Percentiles rank a stretch among this genome's conserved stretches.
Conservation (phyloP, 2,329 filamentous ascomycete genomes). For the Ophiostoma sp. region DNA sequence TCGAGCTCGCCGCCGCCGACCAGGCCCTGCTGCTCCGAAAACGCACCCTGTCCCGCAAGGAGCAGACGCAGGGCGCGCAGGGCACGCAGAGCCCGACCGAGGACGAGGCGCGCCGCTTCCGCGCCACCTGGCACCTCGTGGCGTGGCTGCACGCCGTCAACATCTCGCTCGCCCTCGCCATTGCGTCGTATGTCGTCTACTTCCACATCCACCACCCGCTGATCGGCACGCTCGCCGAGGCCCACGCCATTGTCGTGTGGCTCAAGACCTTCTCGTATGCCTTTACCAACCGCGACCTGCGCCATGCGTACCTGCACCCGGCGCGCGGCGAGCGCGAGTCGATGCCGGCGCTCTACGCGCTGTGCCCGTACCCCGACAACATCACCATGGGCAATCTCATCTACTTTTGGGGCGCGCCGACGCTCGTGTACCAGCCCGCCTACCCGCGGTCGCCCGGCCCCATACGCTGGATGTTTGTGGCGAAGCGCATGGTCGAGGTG, state of each 20-base stretch:
- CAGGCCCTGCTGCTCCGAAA: slow-evolving; percentile 67
- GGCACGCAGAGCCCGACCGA: slow-evolving; percentile 50
- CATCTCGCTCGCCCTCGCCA: slow-evolving; percentile 69
- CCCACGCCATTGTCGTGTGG: slow-evolving; percentile 93
- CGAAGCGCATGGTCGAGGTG: slow-evolving; percentile 74
- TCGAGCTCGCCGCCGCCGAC: slow-evolving; percentile 76
- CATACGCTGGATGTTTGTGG: slow-evolving; percentile 82
- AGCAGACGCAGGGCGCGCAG: background rate
- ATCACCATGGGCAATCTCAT: slow-evolving; percentile 80
- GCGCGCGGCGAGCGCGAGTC: slow-evolving; percentile 58
- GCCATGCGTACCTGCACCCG: slow-evolving; percentile 82
- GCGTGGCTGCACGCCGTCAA: slow-evolving; percentile 79
- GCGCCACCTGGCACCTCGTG: slow-evolving; percentile 71
- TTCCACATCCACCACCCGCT: slow-evolving; percentile 87
- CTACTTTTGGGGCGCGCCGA: slow-evolving; percentile 98
- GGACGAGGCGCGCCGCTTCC: slow-evolving; percentile 61
- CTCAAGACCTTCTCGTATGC: slow-evolving; percentile 95
- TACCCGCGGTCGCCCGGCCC: slow-evolving; percentile 72
- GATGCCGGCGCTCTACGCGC: slow-evolving; percentile 73
- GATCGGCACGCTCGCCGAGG: slow-evolving; percentile 82
- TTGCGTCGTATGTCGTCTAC: slow-evolving; percentile 83
- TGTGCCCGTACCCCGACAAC: slow-evolving; percentile 84
- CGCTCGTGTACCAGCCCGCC: slow-evolving; percentile 91
- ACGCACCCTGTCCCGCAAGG: slow-evolving; percentile 33
- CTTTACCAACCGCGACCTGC: slow-evolving; percentile 90